phyloP scores from a whole-genome alignment of 306 rosid genomes.

The Prunus persica region Prunus_persica_NCBIv2 NC_034013.1:17548501-17549000 shows the following conservation, averaged over 20 bases:
- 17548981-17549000: not conserved
- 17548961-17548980: not conserved
- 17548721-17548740: slow-evolving; percentile 74
- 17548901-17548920: not conserved
- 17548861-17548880: not conserved
- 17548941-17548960: not conserved
- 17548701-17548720: slow-evolving; percentile 98
- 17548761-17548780: slow-evolving; percentile 98
- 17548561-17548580: slow-evolving; percentile 63
- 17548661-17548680: not conserved
- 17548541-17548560: slow-evolving; percentile 64
- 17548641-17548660: not conserved
- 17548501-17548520: slow-evolving; percentile 76
- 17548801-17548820: slow-evolving; percentile 75
- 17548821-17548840: slow-evolving; percentile 5
- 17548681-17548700: not conserved
- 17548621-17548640: not conserved
- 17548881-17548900: not conserved
- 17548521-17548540: slow-evolving; percentile 99
- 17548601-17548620: slow-evolving; percentile 17
- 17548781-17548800: slow-evolving; percentile 88
- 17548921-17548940: not conserved
- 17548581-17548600: slow-evolving; percentile 81
- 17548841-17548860: not conserved
- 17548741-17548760: slow-evolving; percentile 91